Evolutionary conservation across 2,329 filamentous ascomycete species (phyloP).

Genomic region (Ilyonectria mors-panacis): DNA sequence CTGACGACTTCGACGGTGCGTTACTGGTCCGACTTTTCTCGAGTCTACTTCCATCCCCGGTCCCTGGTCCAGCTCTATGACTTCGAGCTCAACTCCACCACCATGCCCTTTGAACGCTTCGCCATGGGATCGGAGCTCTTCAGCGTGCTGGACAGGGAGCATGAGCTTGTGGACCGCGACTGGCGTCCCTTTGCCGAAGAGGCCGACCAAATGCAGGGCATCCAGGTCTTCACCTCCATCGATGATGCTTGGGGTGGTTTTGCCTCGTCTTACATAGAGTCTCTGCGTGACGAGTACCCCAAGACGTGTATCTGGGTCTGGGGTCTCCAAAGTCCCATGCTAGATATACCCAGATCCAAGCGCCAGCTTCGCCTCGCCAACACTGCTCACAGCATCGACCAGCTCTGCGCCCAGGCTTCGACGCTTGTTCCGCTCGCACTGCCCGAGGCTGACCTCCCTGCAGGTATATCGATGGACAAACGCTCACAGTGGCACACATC

Average conservation of each 20-base stretch:
- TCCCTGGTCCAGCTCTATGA: constrained; percentile 91
- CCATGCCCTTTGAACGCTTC: constrained; percentile 92
- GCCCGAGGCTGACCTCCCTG: constrained; percentile 69
- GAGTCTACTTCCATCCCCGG: constrained; percentile 91
- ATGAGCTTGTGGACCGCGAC: constrained; percentile 92
- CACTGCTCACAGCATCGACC: constrained; percentile 78
- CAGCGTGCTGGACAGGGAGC: constrained; percentile 78
- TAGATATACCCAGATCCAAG: constrained; percentile 67
- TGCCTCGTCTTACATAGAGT: constrained; percentile 79
- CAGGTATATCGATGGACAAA: constrained; percentile 71
- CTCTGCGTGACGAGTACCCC: constrained; percentile 89
- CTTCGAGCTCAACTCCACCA: constrained; percentile 84
- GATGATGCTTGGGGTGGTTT: constrained; percentile 91
- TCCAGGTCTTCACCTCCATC: constrained; percentile 81
- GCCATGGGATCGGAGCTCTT: constrained; percentile 87
- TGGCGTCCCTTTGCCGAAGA: constrained; percentile 91
- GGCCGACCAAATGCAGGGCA: constrained; percentile 90
- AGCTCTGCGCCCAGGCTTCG: constrained; percentile 79
- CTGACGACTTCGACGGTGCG: constrained; percentile 81
- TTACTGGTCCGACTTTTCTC: constrained; percentile 97
- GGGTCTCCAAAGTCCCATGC: constrained; percentile 78
- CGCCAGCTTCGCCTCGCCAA: constrained; percentile 76
- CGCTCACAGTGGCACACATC: constrained; percentile 84
- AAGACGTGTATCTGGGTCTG: constrained; percentile 91
- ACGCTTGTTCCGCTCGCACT: constrained; percentile 83